A percentile compares a stretch with the other conserved stretches of the same genome.
These are phyloP conservation scores for Oidium heveae DNA, from an alignment of 2,329 filamentous ascomycete genomes.

Conservation along the genomic window DNA sequence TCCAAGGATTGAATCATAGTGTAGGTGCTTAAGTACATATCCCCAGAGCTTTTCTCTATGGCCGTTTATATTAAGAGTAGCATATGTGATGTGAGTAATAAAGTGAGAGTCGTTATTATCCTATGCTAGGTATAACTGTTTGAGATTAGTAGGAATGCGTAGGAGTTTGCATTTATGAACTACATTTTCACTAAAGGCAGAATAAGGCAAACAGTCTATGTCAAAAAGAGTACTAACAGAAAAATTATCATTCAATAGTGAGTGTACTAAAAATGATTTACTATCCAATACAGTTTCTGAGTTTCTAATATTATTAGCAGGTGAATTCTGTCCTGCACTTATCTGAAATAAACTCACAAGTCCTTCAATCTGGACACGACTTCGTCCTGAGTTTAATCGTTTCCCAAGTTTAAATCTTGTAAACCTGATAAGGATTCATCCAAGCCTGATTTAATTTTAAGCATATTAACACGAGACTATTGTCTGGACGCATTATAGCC, in stretches of 20 bases:
- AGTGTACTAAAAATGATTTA: not conserved
- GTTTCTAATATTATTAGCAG: not conserved
- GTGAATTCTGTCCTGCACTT: not conserved
- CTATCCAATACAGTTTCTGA: not conserved
- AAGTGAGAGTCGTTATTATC: not conserved
- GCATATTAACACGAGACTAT: too few species aligned
- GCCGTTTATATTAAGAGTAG: not conserved
- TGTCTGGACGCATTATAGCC: too few species aligned
- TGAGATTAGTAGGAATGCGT: not conserved
- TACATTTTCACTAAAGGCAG: not conserved
- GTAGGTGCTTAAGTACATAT: not conserved
- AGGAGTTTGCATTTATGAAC: not conserved
- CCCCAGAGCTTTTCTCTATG: not conserved
- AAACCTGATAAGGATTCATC: too few species aligned
- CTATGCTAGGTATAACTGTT: not conserved
- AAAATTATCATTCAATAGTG: not conserved
- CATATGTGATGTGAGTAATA: not conserved
- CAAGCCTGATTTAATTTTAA: too few species aligned
- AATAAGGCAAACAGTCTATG: not conserved
- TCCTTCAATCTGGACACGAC: not conserved
- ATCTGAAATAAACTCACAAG: not conserved
- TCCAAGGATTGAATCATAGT: conserved; percentile 1
- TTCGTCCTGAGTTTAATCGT: not conserved
- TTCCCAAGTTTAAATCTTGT: too few species aligned
- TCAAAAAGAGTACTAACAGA: not conserved